Percentiles rank a stretch among this genome's conserved stretches.
Evolutionary conservation across 768 basidiomycete species (phyloP).

Genomic region (Gymnopilus junonius): DNA sequence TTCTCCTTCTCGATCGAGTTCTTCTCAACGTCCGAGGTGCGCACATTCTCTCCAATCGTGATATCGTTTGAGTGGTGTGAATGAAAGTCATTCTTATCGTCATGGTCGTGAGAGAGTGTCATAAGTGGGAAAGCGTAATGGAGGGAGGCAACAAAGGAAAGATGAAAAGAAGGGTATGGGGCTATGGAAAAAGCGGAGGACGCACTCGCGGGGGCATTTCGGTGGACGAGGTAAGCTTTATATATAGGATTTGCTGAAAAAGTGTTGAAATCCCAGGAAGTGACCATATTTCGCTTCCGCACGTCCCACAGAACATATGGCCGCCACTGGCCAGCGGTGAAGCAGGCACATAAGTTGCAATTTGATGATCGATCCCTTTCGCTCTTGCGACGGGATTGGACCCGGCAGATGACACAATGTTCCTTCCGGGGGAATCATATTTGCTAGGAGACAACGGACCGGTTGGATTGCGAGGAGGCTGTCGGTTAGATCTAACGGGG

Average conservation of each 20-base stretch:
- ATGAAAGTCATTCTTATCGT: background rate
- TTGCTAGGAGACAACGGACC: no score
- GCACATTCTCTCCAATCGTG: conserved; percentile 12
- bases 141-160: no score
- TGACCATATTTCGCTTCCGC: background rate
- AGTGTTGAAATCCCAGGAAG: background rate
- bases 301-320: background rate
- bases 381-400: conserved; percentile 8
- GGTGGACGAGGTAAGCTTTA: background rate
- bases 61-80: conserved; percentile 16
- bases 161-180: background rate
- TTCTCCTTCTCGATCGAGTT: conserved; percentile 12
- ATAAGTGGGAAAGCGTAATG: background rate
- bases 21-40: background rate
- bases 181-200: background rate
- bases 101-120: background rate
- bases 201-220: background rate
- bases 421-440: conserved; percentile 6
- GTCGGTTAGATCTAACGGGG: background rate
- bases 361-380: background rate
- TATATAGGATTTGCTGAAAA: background rate
- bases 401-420: conserved; percentile 11
- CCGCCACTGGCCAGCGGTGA: conserved; percentile 3
- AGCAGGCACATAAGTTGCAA: background rate
- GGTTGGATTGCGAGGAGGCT: background rate